Base-by-base conservation (phyloP, 2,329 filamentous ascomycete genomes). In the Pseudogymnoascus sp. region DNA sequence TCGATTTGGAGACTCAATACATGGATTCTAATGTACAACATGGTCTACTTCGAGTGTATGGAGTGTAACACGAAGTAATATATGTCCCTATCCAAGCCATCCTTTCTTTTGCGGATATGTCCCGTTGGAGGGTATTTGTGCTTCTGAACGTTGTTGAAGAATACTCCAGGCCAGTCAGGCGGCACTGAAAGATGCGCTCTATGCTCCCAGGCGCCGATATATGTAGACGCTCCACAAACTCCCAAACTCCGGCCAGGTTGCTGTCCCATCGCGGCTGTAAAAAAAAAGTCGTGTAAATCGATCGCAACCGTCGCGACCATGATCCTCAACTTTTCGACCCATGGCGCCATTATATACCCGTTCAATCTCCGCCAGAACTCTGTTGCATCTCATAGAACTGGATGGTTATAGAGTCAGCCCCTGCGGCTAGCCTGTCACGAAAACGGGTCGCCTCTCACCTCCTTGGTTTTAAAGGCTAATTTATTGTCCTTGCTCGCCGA, bases 321-420 rank as follows among this genome's bases (percentile, higher is more conserved):
- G 26, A 14, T 33, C 46, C 26, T 33, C 46, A 3, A 31, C 28
- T 16, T 2, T 33, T 56, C 50, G 28, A 19, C 50, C 50, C 26
- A 33, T 56, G n/a, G 33, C 11, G 50, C 50, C 16, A 33, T 33
- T 31, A 33, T 33, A 33, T 33, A 22, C 16, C 7, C n/a, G 16
- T 33, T 56, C 50, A 56, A 22, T 41, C 59, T 40, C 59, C 33
- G 3, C 38, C 59, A 60, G 59, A 40, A 41, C 35, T 60, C 22
- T 38, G 33, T 60, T 60, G 59, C 59, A 60, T 60, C 33, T 60
- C 59, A 24, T 40, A 60, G 38, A 60, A 60, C 50, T 56, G 50
- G 50, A 33, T 33, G 16, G 26, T 33, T 33, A 56, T 56, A 7
- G 28, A 56, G 50, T 56, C 50, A 56, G 50, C 50, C 50, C 50